These are phyloP conservation scores for Marchantia paleacea DNA, from an alignment of 225 moss, liverwort and hornwort genomes.

Conservation along the genomic window DNA sequence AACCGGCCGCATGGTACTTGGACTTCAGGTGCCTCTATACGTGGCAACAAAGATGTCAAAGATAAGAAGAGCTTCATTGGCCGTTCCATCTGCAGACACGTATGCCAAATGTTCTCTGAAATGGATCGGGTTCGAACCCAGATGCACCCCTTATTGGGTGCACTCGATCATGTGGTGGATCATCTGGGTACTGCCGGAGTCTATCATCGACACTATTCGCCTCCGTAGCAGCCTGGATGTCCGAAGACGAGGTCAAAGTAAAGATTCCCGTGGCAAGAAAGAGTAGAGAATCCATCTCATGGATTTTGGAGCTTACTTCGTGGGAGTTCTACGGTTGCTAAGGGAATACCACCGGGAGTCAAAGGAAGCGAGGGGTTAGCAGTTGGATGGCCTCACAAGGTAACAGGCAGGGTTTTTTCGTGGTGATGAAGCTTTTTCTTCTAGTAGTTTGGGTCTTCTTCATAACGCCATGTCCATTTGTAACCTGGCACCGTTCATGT, in stretches of 20 bases:
- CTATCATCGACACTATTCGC: conserved; percentile 59
- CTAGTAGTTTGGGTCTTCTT: no score
- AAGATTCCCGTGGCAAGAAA: conserved; percentile 51
- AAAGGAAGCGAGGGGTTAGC: not conserved
- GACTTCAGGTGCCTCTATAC: conserved; percentile 55
- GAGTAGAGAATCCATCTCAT: conserved; percentile 9
- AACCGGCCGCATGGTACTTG: not conserved
- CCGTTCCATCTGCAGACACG: conserved; percentile 42
- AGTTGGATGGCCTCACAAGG: not conserved
- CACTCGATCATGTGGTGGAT: conserved; percentile 71
- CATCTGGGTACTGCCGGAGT: conserved; percentile 56
- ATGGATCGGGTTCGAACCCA: conserved; percentile 54
- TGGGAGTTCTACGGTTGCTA: not conserved
- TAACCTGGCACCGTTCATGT: no score
- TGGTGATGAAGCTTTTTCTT: no score
- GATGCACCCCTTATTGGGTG: conserved; percentile 62
- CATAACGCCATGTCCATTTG: no score
- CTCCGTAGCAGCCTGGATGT: conserved; percentile 53
- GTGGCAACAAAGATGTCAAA: conserved; percentile 71
- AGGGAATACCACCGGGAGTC: not conserved
- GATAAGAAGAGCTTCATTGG: conserved; percentile 50
- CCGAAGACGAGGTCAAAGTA: conserved; percentile 56
- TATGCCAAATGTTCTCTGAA: conserved; percentile 51
- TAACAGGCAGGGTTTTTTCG: no score
- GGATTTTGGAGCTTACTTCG: not conserved